phyloP scores from a whole-genome alignment of 345 rosid species.

The Acer yangbiense region DNA sequence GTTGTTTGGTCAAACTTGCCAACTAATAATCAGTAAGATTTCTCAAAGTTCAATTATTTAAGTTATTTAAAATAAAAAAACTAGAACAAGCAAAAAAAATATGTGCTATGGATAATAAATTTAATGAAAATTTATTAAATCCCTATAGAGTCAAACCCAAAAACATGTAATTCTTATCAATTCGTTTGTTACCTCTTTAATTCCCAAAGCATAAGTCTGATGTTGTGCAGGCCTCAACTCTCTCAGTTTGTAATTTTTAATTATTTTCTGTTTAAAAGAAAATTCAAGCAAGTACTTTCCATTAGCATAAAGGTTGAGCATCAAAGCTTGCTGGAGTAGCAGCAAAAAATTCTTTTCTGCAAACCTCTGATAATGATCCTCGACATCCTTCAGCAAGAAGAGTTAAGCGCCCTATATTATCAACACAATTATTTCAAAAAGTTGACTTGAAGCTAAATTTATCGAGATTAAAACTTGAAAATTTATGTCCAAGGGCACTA shows the following conservation, averaged over 20 bases:
- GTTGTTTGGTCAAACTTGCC: background rate
- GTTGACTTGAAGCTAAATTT: background rate
- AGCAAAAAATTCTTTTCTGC: slow-evolving; percentile 28
- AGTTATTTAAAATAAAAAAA: background rate
- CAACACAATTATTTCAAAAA: slow-evolving; percentile 16
- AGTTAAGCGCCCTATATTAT: slow-evolving; percentile 62
- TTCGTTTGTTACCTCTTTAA: slow-evolving; percentile 67
- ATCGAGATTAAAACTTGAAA: background rate
- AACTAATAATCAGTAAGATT: background rate
- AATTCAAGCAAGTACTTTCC: slow-evolving; percentile 16
- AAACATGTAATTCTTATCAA: slow-evolving; percentile 8
- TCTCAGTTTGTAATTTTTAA: slow-evolving; percentile 70
- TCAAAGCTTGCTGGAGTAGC: slow-evolving; percentile 8
- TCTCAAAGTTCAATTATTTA: background rate
- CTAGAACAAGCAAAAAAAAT: background rate
- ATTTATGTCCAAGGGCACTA: background rate
- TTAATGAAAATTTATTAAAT: background rate
- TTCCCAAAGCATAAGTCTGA: slow-evolving; percentile 97
- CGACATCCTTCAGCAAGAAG: slow-evolving; percentile 95
- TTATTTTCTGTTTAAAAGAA: slow-evolving; percentile 52
- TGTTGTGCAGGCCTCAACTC: slow-evolving; percentile 83
- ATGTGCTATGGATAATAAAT: background rate
- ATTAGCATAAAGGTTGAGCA: slow-evolving; percentile 18
- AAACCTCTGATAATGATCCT: slow-evolving; percentile 95
- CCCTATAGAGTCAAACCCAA: slow-evolving; percentile 8